Base-by-base conservation (phyloP, 192 early-diverging fungal genomes). In the Physocladia obscura region DNA sequence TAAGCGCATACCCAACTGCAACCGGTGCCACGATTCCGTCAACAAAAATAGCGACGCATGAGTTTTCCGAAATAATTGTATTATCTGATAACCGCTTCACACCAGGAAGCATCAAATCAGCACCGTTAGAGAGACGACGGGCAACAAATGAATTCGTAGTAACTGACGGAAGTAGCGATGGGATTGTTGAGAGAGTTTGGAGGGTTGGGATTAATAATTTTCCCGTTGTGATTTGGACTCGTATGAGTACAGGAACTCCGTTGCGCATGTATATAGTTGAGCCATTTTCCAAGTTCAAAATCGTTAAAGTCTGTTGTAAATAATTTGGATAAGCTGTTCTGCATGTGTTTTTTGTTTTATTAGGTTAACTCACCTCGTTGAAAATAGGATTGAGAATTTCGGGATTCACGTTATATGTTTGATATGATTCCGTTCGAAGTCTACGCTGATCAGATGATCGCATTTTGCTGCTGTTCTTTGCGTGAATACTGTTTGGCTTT, bases 81-180 rank as follows among this genome's bases (percentile, higher is more conserved):
- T 81, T 80, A 17, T 79, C 78, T 8, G 55, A 54, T 13, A 77
- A 71, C 21, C 78, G 49, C 32, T 90, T 80, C 21, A 92, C 79
- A 27, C 90, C 90, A 5, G 90, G 90, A 49, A 90, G 85, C 90
- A 92, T 92, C 21, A 92, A 69, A 74, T 92, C 89, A 3, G 94
- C 94, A 1, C 94, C 63, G 47, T 27, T n/a, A 19, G 35, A 8
- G n/a, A 67, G 49, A n/a, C 63, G 30, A 21, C 29, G 27, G 34
- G 34, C 63, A 35, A 67, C 63, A 52, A 22, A 13, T 6, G 22
- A 5, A 35, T 49, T 47, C 22, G 63, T 67, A 17, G 35, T n/a
- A 11, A 67, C 34, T 1, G 17, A 13, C 1, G 36, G 36, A 17
- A 52, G 49, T 8, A 50, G 63, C 21, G 30, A 17, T 17, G 49